These are phyloP conservation scores for Cyberlindnera meyerae DNA, from an alignment of 805 yeast species.

Conservation along the genomic window DNA sequence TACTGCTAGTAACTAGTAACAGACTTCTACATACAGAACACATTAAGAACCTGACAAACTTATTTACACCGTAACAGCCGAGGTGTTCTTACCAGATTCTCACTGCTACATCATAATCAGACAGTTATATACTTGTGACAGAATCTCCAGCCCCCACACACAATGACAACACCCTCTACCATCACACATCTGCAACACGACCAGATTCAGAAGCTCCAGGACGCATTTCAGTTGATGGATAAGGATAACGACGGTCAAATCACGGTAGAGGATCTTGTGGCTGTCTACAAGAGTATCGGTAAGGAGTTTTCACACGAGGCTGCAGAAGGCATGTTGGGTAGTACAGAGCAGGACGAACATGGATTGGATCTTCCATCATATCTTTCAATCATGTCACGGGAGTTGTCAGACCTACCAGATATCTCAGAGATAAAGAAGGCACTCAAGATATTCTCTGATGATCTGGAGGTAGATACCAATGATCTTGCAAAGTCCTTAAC, in stretches of 20 bases:
- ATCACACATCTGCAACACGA: constrained; percentile 46
- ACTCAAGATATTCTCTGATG: constrained; percentile 45
- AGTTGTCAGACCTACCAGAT: constrained; percentile 47
- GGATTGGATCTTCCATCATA: constrained; percentile 52
- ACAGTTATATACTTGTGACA: no score
- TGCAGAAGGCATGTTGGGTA: constrained; percentile 41
- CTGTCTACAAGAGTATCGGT: constrained; percentile 50
- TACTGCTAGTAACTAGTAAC: no score
- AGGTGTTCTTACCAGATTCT: not conserved
- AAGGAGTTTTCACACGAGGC: constrained; percentile 38
- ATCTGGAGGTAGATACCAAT: constrained; percentile 41
- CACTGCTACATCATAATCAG: not conserved
- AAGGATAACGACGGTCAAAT: constrained; percentile 73
- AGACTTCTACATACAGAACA: no score
- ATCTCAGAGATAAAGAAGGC: constrained; percentile 53
- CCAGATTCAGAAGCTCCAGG: constrained; percentile 62
- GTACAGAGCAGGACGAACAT: constrained; percentile 29
- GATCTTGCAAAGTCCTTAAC: constrained; percentile 47
- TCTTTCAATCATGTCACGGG: constrained; percentile 55
- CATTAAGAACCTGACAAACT: no score
- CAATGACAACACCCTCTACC: constrained; percentile 1
- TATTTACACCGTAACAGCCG: not conserved
- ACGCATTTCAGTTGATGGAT: constrained; percentile 76
- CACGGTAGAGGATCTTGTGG: constrained; percentile 48
- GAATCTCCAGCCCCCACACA: no score